Percentiles rank a stretch among this genome's conserved stretches.
Evolutionary conservation across 2,329 filamentous ascomycete species (phyloP).

Genomic region (Lachnellula willkommii): DNA sequence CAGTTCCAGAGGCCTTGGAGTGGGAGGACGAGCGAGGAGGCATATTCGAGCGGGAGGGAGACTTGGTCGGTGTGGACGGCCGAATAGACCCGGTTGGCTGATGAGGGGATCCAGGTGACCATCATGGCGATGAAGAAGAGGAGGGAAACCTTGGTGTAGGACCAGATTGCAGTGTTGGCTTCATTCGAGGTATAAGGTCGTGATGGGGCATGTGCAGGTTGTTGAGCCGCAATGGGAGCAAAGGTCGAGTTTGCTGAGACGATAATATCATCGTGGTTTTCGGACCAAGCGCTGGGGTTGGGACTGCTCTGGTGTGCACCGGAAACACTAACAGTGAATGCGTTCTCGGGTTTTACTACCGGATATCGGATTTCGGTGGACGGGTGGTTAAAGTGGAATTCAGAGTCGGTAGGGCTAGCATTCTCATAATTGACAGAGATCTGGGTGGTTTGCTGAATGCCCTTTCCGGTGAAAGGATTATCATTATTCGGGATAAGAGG

Average conservation of each 20-base stretch:
- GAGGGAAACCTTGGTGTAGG: constrained; percentile 64
- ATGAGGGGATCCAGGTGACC: constrained; percentile 72
- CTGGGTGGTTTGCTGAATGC: constrained; percentile 53
- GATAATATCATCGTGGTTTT: not conserved
- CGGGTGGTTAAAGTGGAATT: not conserved
- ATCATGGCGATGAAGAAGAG: constrained; percentile 68
- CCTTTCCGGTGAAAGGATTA: constrained; percentile 37
- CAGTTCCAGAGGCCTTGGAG: constrained; percentile 84
- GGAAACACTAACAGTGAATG: constrained; percentile 11
- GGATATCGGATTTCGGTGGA: constrained; percentile 3
- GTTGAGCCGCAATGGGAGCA: not conserved
- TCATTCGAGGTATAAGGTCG: constrained; percentile 13
- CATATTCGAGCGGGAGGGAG: constrained; percentile 58
- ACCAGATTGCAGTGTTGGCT: constrained; percentile 58
- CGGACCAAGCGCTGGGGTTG: not conserved
- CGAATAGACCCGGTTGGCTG: constrained; percentile 69
- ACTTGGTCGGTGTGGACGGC: constrained; percentile 51
- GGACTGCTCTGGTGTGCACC: not conserved
- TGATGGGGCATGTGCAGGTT: not conserved
- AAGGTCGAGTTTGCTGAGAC: not conserved
- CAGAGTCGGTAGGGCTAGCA: not conserved
- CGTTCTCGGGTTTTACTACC: constrained; percentile 1
- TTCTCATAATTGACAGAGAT: constrained; percentile 50
- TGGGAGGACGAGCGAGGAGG: constrained; percentile 69
- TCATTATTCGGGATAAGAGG: constrained; percentile 28